Evolutionary conservation across 2,329 filamentous ascomycete genomes (phyloP).

Genomic region (Alternaria angustiovoidea): DNA sequence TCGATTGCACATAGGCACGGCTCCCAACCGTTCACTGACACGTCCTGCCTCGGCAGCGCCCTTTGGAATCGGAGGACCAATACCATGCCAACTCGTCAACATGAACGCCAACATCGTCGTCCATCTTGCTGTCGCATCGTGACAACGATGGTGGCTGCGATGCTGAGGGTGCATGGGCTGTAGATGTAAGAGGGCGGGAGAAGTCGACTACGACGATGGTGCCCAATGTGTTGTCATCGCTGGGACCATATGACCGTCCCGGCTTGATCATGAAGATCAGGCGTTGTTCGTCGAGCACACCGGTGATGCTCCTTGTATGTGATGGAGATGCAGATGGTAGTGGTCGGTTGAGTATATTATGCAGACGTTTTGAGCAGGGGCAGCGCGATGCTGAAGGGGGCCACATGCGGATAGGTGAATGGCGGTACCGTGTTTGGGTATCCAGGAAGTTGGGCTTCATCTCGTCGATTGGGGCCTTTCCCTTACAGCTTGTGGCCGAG

Average conservation of each 20-base stretch:
- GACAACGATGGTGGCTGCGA: not conserved
- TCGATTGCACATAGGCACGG: not conserved
- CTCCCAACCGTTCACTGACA: constrained; percentile 15
- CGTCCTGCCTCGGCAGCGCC: constrained; percentile 12
- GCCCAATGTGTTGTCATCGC: constrained; percentile 31
- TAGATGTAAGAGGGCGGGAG: constrained; percentile 18
- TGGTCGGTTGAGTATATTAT: constrained; percentile 44
- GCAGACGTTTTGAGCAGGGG: constrained; percentile 39
- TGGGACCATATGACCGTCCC: constrained; percentile 28
- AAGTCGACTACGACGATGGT: constrained; percentile 47
- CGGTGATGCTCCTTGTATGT: constrained; percentile 33
- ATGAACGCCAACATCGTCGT: not conserved
- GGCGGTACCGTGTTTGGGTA: constrained; percentile 31
- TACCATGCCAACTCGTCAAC: constrained; percentile 14
- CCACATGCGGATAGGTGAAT: constrained; percentile 46
- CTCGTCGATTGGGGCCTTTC: constrained; percentile 12
- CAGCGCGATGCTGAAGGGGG: constrained; percentile 40
- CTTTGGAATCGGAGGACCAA: constrained; percentile 15
- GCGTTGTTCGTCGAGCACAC: constrained; percentile 42
- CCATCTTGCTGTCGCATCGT: constrained; percentile 15
- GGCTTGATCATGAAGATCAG: constrained; percentile 47
- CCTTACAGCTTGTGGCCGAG: constrained; percentile 3
- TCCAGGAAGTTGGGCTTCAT: constrained; percentile 15
- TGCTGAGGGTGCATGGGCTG: not conserved
- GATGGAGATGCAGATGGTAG: constrained; percentile 12